Conservation (phyloP, 2,329 filamentous ascomycete species). For the Cercospora zeae-maydis region DNA sequence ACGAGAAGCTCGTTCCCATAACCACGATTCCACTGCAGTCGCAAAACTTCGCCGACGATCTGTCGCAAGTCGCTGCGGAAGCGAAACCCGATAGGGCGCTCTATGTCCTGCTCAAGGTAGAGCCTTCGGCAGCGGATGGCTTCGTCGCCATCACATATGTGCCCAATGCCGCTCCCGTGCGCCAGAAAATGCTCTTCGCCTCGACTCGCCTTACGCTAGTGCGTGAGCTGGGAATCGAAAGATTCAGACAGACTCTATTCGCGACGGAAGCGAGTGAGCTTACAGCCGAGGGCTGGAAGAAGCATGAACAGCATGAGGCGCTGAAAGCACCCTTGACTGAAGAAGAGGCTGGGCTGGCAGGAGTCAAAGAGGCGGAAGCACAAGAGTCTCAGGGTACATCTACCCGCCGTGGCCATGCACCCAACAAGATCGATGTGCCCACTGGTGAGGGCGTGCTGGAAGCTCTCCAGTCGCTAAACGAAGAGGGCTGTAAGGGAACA, state of each 20-base stretch:
- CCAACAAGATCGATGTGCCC: slow-evolving; percentile 49
- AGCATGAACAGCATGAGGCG: slow-evolving; percentile 64
- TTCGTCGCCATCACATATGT: slow-evolving; percentile 74
- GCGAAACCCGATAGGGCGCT: slow-evolving; percentile 64
- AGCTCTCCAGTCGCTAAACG: slow-evolving; percentile 59
- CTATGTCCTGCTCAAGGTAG: slow-evolving; percentile 71
- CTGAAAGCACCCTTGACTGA: slow-evolving; percentile 68
- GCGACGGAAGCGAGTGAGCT: slow-evolving; percentile 67
- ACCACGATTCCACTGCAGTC: slow-evolving; percentile 53
- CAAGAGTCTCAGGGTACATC: slow-evolving; percentile 68
- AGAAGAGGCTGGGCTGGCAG: slow-evolving; percentile 68
- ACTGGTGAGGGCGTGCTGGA: slow-evolving; percentile 61
- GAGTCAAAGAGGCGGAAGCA: slow-evolving; percentile 71
- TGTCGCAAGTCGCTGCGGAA: slow-evolving; percentile 59
- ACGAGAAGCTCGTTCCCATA: slow-evolving; percentile 64
- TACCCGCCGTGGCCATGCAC: slow-evolving; percentile 51
- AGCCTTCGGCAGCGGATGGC: slow-evolving; percentile 45
- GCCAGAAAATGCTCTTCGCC: slow-evolving; percentile 84
- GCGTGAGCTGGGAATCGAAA: slow-evolving; percentile 72
- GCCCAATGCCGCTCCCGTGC: slow-evolving; percentile 72
- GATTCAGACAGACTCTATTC: slow-evolving; percentile 74
- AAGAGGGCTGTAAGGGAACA: slow-evolving; percentile 37
- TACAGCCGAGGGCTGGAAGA: slow-evolving; percentile 64
- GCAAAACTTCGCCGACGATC: slow-evolving; percentile 59
- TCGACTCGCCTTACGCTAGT: slow-evolving; percentile 71